A percentile compares a stretch with the other conserved stretches of the same genome.
Evolutionary conservation across 768 basidiomycete species (phyloP).

Genomic region (Roridomyces roridus): DNA sequence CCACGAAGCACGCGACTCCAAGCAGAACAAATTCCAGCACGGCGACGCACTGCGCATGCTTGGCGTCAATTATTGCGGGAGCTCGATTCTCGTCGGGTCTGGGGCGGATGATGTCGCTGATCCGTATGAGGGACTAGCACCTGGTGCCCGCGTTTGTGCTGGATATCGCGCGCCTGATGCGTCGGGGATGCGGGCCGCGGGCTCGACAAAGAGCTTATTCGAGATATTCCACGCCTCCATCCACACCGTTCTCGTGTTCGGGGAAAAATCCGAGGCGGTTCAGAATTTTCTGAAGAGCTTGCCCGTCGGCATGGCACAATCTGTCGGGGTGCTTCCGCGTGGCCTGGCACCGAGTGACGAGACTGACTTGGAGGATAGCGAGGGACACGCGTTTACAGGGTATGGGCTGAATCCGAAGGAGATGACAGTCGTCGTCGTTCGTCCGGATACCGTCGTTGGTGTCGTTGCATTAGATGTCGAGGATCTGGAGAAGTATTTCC

Average conservation of each 20-base stretch:
- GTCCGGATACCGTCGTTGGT: constrained; percentile 24
- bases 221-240: constrained; percentile 27
- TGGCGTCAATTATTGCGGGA: constrained; percentile 10
- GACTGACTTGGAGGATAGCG: constrained; percentile 13
- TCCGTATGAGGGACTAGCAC: not conserved
- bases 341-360: not conserved
- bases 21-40: not conserved
- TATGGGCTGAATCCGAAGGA: constrained; percentile 11
- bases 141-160: not conserved
- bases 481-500: not conserved
- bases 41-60: constrained; percentile 1
- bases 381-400: constrained; percentile 18
- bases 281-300: not conserved
- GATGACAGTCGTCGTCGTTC: constrained; percentile 17
- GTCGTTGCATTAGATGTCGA: constrained; percentile 3
- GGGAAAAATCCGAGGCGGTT: not conserved
- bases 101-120: not conserved
- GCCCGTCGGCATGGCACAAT: not conserved
- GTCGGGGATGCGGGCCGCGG: not conserved
- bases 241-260: constrained; percentile 40
- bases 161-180: constrained; percentile 13
- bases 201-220: constrained; percentile 17
- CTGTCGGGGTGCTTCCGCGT: not conserved
- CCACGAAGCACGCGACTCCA: not conserved
- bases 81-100: not conserved